Conservation (phyloP, 139 green algal species). For the Tetraselmis striata region DNA sequence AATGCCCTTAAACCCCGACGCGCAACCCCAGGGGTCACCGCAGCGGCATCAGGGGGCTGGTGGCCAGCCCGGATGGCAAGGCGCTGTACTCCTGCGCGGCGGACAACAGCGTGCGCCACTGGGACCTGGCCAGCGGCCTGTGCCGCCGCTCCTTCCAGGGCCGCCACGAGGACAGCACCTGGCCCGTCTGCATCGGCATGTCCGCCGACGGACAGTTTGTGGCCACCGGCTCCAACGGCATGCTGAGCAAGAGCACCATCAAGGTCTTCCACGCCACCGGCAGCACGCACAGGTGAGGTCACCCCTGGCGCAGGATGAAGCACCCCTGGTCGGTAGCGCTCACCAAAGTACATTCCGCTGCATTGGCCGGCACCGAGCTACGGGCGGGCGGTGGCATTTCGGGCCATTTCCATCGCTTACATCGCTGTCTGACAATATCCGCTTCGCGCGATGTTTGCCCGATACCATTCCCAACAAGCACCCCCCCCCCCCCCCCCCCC, state of each 20-base stretch:
- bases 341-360: too few relatives aligned
- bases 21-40: background rate
- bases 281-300: background rate
- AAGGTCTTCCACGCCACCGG: background rate
- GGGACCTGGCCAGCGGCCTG: background rate
- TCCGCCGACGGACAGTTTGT: background rate
- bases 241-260: background rate
- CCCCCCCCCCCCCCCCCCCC: too few relatives aligned
- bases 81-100: background rate
- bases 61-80: background rate
- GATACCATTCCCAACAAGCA: too few relatives aligned
- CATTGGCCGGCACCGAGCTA: too few relatives aligned
- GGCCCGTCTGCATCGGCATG: background rate
- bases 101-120: background rate
- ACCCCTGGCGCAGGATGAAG: too few relatives aligned
- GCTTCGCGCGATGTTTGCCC: too few relatives aligned
- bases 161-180: background rate
- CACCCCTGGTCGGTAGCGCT: too few relatives aligned
- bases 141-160: background rate
- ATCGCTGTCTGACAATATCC: too few relatives aligned
- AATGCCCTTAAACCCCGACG: too few relatives aligned
- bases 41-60: background rate
- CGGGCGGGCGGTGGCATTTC: too few relatives aligned
- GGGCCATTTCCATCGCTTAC: too few relatives aligned
- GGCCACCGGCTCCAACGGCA: background rate